Evolutionary conservation across 768 basidiomycete genomes (phyloP).

Genomic region (Leccinum ochraceum): DNA sequence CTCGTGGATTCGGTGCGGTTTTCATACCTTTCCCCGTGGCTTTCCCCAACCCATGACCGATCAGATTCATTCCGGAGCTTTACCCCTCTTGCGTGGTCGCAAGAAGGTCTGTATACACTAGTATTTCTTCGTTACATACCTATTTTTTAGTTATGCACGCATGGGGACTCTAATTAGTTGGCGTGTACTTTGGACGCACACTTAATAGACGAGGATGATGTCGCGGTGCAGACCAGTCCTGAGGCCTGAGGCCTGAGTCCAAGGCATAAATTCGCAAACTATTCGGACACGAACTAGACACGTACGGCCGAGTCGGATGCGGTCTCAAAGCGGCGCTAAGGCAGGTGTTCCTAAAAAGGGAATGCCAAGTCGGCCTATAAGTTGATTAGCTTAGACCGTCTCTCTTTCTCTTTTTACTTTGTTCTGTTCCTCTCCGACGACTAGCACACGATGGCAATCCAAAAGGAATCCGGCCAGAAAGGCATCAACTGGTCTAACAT

Average conservation of each 20-base stretch:
- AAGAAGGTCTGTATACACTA: conserved; percentile 27
- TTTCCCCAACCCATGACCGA: conserved; percentile 1
- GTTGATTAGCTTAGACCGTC: not conserved
- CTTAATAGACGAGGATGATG: conserved; percentile 10
- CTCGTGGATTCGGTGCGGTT: conserved; percentile 39
- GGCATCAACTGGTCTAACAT: conserved; percentile 94
- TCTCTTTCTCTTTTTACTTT: conserved; percentile 10
- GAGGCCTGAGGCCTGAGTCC: not conserved
- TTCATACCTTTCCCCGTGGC: conserved; percentile 28
- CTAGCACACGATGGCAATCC: conserved; percentile 64
- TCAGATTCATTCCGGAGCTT: conserved; percentile 18
- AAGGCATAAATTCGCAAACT: not conserved
- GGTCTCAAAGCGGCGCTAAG: not conserved
- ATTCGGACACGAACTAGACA: not conserved
- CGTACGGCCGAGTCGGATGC: not conserved
- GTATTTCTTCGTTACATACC: conserved; percentile 30
- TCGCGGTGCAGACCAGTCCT: not conserved
- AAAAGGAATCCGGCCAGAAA: conserved; percentile 88
- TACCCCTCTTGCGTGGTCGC: not conserved
- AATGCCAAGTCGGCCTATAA: conserved; percentile 4
- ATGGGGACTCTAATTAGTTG: conserved; percentile 24
- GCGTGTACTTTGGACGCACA: conserved; percentile 23
- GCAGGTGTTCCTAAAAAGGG: conserved; percentile 6
- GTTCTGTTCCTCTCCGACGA: conserved; percentile 17
- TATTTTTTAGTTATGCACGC: conserved; percentile 24